Evolutionary conservation across 2,329 filamentous ascomycete genomes (phyloP), one percentile per base, ranked within the genome.

Genomic region (Cadophora gregata): DNA sequence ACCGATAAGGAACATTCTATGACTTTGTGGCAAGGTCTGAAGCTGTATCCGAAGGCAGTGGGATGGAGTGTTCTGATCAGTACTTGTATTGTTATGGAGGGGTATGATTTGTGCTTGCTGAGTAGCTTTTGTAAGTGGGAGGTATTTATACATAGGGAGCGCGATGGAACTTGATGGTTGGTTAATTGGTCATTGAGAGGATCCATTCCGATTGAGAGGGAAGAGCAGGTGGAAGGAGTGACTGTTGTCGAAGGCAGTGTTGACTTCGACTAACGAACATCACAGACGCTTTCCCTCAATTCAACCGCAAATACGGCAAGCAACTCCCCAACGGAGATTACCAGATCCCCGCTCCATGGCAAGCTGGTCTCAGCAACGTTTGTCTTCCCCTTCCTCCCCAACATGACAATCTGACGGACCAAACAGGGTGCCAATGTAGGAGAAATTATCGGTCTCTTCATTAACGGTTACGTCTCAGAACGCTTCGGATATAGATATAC

Each of bases 41-140:
- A 84, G 75, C 84, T 96, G 29, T 97, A 97, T 76, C 93, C 93
- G 66, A 95, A 96, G 81, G 93, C 93, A 25, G 89, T 96, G 65
- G 85, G 82, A 25, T 97, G 93, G 92, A 93, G 89, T 73, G 75
- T 97, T 60, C 82, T 96, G 67, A 94, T 97, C 78, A 95, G 91
- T n/a, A 95, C 92, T 0, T 94, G 91, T 77, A 96, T 97, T 75
- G 88, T 87, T 74, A 97, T 97, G 93, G 93, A 97, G 79, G 93
- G 92, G 38, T 96, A 94, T 80, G 93, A 97, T 76, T 84, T 96
- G 66, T 72, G 70, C 62, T 67, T 76, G 56, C 63, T 76, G 55
- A 73, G 70, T 53, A 76, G 71, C 58, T 74, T 75, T 38, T 76
- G 72, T 73, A 31, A 69, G 72, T 73, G 16, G 59, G 24, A 12